These are phyloP conservation scores for Neurospora sp. DNA, from an alignment of 495 filamentous ascomycete species.

Conservation along the genomic window DNA sequence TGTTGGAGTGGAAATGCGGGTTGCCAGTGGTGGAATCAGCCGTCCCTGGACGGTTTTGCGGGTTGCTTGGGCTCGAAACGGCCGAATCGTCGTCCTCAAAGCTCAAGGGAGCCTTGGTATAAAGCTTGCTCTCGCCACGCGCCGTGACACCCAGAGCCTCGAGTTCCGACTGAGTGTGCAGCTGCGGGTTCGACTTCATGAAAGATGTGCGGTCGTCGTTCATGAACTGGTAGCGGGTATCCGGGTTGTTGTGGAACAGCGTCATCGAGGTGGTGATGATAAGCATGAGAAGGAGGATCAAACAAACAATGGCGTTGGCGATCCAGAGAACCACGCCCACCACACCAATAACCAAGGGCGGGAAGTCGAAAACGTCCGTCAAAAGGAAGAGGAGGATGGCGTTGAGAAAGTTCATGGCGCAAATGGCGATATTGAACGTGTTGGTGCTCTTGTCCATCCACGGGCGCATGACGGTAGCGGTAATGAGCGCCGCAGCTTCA, in stretches of 20 bases:
- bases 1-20: constrained; percentile 3
- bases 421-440: constrained; percentile 90
- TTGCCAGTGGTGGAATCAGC: constrained; percentile 5
- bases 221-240: constrained; percentile 94
- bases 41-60: constrained; percentile 11
- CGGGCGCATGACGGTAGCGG: constrained; percentile 68
- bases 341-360: constrained; percentile 78
- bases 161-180: constrained; percentile 68
- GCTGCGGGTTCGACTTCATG: constrained; percentile 92
- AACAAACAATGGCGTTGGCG: constrained; percentile 76
- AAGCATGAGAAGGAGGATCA: constrained; percentile 79
- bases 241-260: constrained; percentile 87
- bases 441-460: constrained; percentile 99
- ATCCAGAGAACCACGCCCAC: constrained; percentile 94
- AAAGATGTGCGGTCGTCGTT: constrained; percentile 92
- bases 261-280: constrained; percentile 75
- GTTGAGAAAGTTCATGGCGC: constrained; percentile 82
- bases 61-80: constrained; percentile 31
- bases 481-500: constrained; percentile 73
- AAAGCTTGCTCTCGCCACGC: constrained; percentile 65
- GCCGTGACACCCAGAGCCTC: constrained; percentile 91
- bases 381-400: constrained; percentile 78
- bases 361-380: constrained; percentile 75
- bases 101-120: constrained; percentile 49
- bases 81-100: constrained; percentile 74